Conservation (phyloP, 2,329 filamentous ascomycete genomes). For the Botryotinia calthae region DNA sequence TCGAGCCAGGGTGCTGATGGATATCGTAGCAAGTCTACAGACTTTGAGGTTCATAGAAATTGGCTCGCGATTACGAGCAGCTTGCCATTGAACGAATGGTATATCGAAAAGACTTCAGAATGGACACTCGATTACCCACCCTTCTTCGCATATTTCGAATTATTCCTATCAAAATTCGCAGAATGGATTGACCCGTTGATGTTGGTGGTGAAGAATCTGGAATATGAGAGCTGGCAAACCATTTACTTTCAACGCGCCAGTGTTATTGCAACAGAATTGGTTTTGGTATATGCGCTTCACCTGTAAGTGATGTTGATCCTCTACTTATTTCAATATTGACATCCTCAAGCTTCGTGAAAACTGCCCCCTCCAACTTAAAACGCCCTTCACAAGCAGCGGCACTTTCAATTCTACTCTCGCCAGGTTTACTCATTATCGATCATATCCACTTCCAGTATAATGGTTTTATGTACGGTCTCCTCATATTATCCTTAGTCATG, state of each 20-base stretch:
- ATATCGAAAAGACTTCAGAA: constrained; percentile 96
- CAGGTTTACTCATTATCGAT: constrained; percentile 92
- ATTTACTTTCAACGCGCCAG: constrained; percentile 90
- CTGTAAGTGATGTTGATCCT: constrained; percentile 48
- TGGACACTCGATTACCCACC: constrained; percentile 99
- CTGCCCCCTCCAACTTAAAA: constrained; percentile 62
- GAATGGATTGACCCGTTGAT: constrained; percentile 75
- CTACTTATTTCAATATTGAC: constrained; percentile 24
- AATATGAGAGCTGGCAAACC: constrained; percentile 89
- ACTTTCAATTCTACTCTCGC: constrained; percentile 85
- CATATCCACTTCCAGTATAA: constrained; percentile 99
- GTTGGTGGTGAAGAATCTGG: constrained; percentile 75
- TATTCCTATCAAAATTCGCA: constrained; percentile 79
- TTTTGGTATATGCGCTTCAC: constrained; percentile 79
- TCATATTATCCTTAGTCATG: constrained; percentile 82
- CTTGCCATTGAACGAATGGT: constrained; percentile 85
- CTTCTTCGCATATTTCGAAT: constrained; percentile 98
- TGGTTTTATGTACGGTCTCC: constrained; percentile 88
- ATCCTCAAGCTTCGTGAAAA: constrained; percentile 66
- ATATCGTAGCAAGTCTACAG: constrained; percentile 81
- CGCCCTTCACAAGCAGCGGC: constrained; percentile 81
- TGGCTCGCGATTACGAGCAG: constrained; percentile 96
- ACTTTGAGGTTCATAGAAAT: constrained; percentile 98
- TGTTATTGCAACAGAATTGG: constrained; percentile 80
- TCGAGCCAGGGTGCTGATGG: constrained; percentile 23